Percentiles rank a stretch among this genome's conserved stretches.
phyloP scores from a whole-genome alignment of 768 basidiomycete species.

The Crassisporium funariophilum region DNA sequence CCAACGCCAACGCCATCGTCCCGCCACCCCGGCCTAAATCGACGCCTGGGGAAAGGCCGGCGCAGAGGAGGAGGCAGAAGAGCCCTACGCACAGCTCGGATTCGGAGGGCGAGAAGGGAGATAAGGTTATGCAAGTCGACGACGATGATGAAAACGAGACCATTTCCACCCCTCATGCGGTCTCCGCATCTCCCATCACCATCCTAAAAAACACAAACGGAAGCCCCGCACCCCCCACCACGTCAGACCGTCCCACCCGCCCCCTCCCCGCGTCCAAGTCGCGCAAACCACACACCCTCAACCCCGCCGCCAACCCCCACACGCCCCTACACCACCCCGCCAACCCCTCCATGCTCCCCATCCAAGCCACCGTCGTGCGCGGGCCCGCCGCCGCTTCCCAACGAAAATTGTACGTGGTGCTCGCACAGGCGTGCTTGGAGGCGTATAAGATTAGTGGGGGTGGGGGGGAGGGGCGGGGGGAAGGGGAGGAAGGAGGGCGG shows the following conservation, averaged over 20 bases:
- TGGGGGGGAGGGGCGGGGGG: slow-evolving; percentile 53
- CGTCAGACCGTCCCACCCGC: slow-evolving; percentile 65
- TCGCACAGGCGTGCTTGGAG: slow-evolving; percentile 95
- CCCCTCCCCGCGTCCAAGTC: slow-evolving; percentile 60
- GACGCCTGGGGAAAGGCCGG: slow-evolving; percentile 65
- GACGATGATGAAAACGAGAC: slow-evolving; percentile 12
- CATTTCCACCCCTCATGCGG: slow-evolving; percentile 1
- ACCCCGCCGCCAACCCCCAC: slow-evolving; percentile 35
- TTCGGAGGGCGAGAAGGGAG: slow-evolving; percentile 31
- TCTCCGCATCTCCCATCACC: slow-evolving; percentile 21
- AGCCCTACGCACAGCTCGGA: slow-evolving; percentile 41
- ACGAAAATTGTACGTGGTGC: slow-evolving; percentile 82
- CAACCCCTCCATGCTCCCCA: slow-evolving; percentile 81
- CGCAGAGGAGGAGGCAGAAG: slow-evolving; percentile 46
- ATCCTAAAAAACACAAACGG: slow-evolving; percentile 23
- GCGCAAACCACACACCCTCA: slow-evolving; percentile 53
- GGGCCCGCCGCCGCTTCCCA: slow-evolving; percentile 53
- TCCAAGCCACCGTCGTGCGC: slow-evolving; percentile 75
- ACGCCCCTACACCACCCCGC: slow-evolving; percentile 51
- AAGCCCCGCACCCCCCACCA: slow-evolving; percentile 7
- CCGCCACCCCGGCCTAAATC: slow-evolving; percentile 76
- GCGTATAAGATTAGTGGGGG: slow-evolving; percentile 83
- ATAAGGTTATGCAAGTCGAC: slow-evolving; percentile 26
- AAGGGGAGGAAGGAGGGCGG: slow-evolving; percentile 59
- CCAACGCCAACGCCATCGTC: slow-evolving; percentile 30